Conservation (phyloP, 2,329 filamentous ascomycete species). For the Akanthomyces uredinophilus region DNA sequence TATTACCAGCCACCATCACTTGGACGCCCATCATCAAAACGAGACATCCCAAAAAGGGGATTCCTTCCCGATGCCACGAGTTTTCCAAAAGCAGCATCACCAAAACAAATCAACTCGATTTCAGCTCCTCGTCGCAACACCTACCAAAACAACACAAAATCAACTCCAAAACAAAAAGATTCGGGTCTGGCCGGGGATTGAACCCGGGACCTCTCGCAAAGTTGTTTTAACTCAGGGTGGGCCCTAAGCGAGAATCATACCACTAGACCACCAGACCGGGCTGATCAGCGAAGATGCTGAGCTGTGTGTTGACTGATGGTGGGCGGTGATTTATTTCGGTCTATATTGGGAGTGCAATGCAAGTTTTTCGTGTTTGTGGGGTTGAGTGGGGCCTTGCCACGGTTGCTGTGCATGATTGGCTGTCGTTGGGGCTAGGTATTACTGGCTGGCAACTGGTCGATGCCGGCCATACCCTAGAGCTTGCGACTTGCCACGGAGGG, state of each 20-base stretch:
- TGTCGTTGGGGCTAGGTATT: not conserved
- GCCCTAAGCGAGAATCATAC: slow-evolving; percentile 69
- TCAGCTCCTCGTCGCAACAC: no score
- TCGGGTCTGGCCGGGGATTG: slow-evolving; percentile 29
- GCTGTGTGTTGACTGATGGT: slow-evolving; percentile 42
- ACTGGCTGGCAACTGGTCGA: not conserved
- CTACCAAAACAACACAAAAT: no score
- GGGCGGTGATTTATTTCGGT: not conserved
- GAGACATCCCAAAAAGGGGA: slow-evolving; percentile 9
- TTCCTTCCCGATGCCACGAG: no score
- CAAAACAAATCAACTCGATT: no score
- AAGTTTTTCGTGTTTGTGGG: not conserved
- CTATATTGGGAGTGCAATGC: not conserved
- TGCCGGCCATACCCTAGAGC: no score
- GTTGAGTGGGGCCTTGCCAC: no score
- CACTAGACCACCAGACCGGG: slow-evolving; percentile 55
- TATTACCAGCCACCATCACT: no score
- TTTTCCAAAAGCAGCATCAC: no score
- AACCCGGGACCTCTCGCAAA: slow-evolving; percentile 35
- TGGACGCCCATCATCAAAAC: no score
- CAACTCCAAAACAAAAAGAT: no score
- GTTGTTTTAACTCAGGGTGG: slow-evolving; percentile 28
- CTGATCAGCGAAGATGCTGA: slow-evolving; percentile 17
- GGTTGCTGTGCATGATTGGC: not conserved
- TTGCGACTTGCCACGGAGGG: no score